Evolutionary conservation across 2,329 filamentous ascomycete species (phyloP).

Genomic region (Tolypocladium paradoxum): DNA sequence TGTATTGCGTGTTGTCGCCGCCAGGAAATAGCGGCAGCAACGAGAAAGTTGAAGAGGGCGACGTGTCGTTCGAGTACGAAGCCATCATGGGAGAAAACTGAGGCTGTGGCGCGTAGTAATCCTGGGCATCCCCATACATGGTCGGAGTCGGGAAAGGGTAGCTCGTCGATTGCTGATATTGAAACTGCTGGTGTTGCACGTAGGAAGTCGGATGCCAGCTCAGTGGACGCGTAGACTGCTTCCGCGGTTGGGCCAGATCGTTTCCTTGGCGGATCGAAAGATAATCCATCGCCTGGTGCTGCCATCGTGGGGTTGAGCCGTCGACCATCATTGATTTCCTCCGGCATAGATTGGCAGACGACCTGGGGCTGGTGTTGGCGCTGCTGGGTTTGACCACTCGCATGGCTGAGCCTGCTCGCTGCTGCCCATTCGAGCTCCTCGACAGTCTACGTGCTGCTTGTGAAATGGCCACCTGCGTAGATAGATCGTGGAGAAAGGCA

Average conservation of each 20-base stretch:
- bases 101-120: slow-evolving; percentile 28
- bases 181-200: slow-evolving; percentile 25
- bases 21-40: slow-evolving; percentile 35
- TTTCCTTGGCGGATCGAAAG: slow-evolving; percentile 5
- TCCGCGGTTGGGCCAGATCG: background rate
- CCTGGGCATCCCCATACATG: slow-evolving; percentile 28
- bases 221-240: slow-evolving; percentile 20
- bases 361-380: slow-evolving; percentile 57
- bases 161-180: slow-evolving; percentile 24
- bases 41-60: slow-evolving; percentile 43
- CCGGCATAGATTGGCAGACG: slow-evolving; percentile 34
- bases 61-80: slow-evolving; percentile 47
- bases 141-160: slow-evolving; percentile 27
- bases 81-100: slow-evolving; percentile 41
- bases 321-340: slow-evolving; percentile 48
- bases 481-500: slow-evolving; percentile 38
- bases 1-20: slow-evolving; percentile 27
- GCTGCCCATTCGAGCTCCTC: slow-evolving; percentile 38
- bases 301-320: slow-evolving; percentile 30
- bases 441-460: slow-evolving; percentile 37
- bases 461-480: slow-evolving; percentile 38
- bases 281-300: slow-evolving; percentile 34
- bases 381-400: slow-evolving; percentile 55
- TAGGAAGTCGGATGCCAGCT: slow-evolving; percentile 67
- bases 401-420: slow-evolving; percentile 39